These are phyloP conservation scores for Scutellaria galericulata DNA, from an alignment of 257 asterid species.

Conservation along the genomic window DNA sequence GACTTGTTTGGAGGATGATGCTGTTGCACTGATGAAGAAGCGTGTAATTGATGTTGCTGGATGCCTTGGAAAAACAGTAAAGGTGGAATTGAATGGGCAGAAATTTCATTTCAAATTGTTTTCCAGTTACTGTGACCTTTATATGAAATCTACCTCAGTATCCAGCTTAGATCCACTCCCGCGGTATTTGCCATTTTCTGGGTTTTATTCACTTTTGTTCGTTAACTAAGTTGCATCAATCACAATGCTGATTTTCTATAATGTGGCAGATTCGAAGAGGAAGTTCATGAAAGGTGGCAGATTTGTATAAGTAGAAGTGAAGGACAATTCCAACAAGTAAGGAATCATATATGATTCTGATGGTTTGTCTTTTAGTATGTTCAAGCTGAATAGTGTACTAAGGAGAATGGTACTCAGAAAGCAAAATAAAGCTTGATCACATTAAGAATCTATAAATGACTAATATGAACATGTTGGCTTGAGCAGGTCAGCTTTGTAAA, in stretches of 20 bases:
- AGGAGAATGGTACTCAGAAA: background rate
- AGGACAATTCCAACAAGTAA: conserved; percentile 96
- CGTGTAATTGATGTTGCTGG: conserved; percentile 93
- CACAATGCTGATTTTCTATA: background rate
- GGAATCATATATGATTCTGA: conserved; percentile 10
- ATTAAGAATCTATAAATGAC: conserved; percentile 12
- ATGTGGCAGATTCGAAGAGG: conserved; percentile 67
- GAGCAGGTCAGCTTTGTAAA: conserved; percentile 96
- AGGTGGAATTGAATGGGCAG: conserved; percentile 86
- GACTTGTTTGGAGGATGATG: conserved; percentile 89
- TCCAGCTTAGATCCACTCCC: conserved; percentile 59
- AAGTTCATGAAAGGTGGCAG: conserved; percentile 91
- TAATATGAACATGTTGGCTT: conserved; percentile 24
- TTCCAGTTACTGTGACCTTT: conserved; percentile 79
- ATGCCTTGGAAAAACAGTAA: conserved; percentile 86
- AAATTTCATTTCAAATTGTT: conserved; percentile 72
- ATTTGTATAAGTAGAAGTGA: conserved; percentile 87
- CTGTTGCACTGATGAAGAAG: conserved; percentile 91
- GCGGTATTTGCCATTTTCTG: conserved; percentile 40
- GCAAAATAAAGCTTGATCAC: background rate
- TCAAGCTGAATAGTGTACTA: background rate
- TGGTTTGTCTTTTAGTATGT: background rate
- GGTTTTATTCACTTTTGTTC: background rate
- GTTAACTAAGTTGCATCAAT: background rate
- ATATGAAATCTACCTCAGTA: conserved; percentile 57